Percentiles rank a stretch among this genome's conserved stretches.
Conservation (phyloP, 352 stramenopile genomes). For the Phytophthora podocarpi region DNA sequence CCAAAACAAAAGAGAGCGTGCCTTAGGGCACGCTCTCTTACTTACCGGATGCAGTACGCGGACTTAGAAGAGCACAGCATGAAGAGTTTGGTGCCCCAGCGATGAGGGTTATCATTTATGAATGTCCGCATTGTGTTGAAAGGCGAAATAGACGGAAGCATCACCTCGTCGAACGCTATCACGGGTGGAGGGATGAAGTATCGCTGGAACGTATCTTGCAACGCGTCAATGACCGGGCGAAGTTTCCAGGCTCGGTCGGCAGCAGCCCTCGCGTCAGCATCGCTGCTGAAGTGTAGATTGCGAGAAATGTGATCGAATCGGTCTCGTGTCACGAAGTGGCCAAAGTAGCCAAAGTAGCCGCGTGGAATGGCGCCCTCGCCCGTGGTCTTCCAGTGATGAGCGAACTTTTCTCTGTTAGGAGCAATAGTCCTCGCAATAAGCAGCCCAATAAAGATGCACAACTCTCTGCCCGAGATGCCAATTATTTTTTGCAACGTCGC, state of each 20-base stretch:
- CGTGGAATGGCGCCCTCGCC: conserved; percentile 5
- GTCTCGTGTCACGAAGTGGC: conserved; percentile 6
- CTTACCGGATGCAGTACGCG: conserved; percentile 3
- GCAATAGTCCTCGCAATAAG: not conserved
- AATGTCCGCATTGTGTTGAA: conserved; percentile 4
- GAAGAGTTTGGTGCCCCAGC: not conserved
- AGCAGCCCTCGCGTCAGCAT: not conserved
- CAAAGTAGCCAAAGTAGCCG: conserved; percentile 10
- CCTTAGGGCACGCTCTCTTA: not conserved
- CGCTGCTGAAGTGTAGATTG: conserved; percentile 18
- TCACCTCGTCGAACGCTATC: not conserved
- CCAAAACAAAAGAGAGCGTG: conserved; percentile 1
- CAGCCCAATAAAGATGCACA: not conserved
- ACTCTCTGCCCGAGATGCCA: not conserved
- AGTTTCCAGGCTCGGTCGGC: conserved; percentile 7
- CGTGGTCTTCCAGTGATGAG: conserved; percentile 17
- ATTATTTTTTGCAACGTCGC: not conserved
- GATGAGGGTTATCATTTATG: not conserved
- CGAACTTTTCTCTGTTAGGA: not conserved
- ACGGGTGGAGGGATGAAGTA: not conserved
- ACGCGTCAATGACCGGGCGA: not conserved
- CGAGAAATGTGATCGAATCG: conserved; percentile 5
- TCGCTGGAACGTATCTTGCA: conserved; percentile 5
- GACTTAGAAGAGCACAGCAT: not conserved
- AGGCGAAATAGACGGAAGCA: not conserved